Evolutionary conservation across 2,329 filamentous ascomycete species (phyloP).

Genomic region (Aureobasidium melanogenum): DNA sequence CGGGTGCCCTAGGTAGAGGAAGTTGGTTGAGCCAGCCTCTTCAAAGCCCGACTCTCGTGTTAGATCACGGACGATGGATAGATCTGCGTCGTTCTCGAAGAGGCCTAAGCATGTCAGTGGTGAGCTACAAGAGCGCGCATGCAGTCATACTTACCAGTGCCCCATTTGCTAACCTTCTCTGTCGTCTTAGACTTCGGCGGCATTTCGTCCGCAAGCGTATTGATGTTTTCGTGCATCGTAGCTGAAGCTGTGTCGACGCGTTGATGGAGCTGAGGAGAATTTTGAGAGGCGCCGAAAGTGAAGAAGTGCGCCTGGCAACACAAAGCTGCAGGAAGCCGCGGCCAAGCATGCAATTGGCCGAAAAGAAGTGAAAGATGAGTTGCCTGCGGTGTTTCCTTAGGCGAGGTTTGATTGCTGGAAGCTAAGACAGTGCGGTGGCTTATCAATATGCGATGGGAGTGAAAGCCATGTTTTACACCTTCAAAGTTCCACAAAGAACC

Average conservation of each 20-base stretch:
- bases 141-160: background rate
- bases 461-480: background rate
- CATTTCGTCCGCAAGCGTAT: no score
- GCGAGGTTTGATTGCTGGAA: background rate
- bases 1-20: background rate
- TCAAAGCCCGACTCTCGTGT: background rate
- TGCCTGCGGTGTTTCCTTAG: background rate
- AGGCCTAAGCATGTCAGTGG: background rate
- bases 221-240: background rate
- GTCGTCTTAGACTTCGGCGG: background rate
- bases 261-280: background rate
- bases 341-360: no score
- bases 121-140: no score
- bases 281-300: background rate
- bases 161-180: background rate
- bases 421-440: background rate
- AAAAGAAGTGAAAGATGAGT: no score
- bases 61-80: slow-evolving; percentile 1
- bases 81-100: slow-evolving; percentile 13
- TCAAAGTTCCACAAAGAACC: slow-evolving; percentile 63
- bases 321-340: background rate
- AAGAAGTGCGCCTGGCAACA: no score
- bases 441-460: background rate
- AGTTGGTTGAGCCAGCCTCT: background rate
- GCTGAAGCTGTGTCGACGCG: background rate